Evolutionary conservation across 805 yeast genomes (phyloP), one percentile per base, ranked within the genome.

Genomic region (Clavispora carvajalis): DNA sequence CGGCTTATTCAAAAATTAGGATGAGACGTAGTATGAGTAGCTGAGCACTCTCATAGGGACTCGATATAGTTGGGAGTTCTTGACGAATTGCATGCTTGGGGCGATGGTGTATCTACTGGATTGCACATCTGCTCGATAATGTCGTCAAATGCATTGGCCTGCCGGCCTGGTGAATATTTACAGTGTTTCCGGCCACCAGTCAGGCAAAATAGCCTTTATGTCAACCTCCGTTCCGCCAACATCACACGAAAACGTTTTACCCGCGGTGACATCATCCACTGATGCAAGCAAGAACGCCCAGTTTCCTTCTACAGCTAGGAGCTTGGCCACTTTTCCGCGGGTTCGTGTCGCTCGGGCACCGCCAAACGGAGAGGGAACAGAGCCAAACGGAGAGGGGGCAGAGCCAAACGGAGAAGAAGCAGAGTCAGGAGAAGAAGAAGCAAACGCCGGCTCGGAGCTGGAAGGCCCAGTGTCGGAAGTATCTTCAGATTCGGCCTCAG

Each of bases 101-200:
- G n/a, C n/a, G n/a, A n/a, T n/a, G n/a, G n/a, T n/a, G n/a, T n/a
- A n/a, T n/a, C n/a, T n/a, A n/a, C n/a, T n/a, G n/a, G n/a, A n/a
- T n/a, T n/a, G n/a, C n/a, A n/a, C n/a, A n/a, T n/a, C n/a, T n/a
- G n/a, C n/a, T n/a, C n/a, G n/a, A n/a, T n/a, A n/a, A n/a, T n/a
- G n/a, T n/a, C n/a, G n/a, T n/a, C n/a, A n/a, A n/a, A n/a, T 28
- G 17, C 31, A 28, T 28, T 29, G 16, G 29, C 16, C 29, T 7
- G 7, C 16, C 23, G 10, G 10, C 23, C 23, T 5, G 15, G 13
- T 10, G 22, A 30, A 30, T 31, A 18, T 21, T 8, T 31, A 21
- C 16, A 21, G 21, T 8, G 9, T 13, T 31, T 59, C 65, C 0
- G 89, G 89, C 89, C 91, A 85, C 90, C 91, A 85, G 37, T 73